Conservation (phyloP, 1,139 yeast genomes). For the Kodamaea fungicola region DNA sequence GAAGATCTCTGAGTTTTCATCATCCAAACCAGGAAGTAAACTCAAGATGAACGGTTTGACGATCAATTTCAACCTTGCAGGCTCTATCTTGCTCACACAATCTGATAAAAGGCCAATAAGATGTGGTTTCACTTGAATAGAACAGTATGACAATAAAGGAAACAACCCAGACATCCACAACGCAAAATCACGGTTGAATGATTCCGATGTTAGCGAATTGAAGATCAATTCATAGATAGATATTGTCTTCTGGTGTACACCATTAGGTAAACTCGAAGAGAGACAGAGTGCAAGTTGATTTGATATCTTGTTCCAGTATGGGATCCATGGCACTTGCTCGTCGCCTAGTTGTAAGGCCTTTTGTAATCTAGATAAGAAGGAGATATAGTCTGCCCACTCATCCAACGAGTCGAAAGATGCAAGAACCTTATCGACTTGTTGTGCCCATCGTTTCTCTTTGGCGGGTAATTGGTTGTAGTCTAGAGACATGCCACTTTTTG, state of each 20-base stretch:
- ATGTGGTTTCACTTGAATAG: constrained; percentile 81
- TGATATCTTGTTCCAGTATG: constrained; percentile 39
- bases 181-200: constrained; percentile 49
- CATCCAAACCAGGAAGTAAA: constrained; percentile 85
- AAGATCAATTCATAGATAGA: constrained; percentile 74
- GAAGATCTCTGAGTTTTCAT: constrained; percentile 83
- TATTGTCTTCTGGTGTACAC: constrained; percentile 88
- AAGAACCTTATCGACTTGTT: constrained; percentile 66
- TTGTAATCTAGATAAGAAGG: constrained; percentile 74
- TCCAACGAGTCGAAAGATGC: constrained; percentile 78
- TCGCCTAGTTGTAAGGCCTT: constrained; percentile 53
- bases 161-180: constrained; percentile 89
- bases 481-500: background rate
- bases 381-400: constrained; percentile 99
- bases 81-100: constrained; percentile 48
- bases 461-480: constrained; percentile 26
- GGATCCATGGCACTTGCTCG: constrained; percentile 41
- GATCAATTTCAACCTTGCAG: constrained; percentile 46
- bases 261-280: constrained; percentile 80
- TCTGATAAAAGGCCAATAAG: constrained; percentile 59
- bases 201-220: constrained; percentile 50
- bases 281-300: constrained; percentile 61
- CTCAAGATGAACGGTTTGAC: constrained; percentile 71
- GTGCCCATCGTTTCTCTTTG: constrained; percentile 65
- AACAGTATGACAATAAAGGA: constrained; percentile 82